phyloP scores from a whole-genome alignment of 768 basidiomycete species.

The Kwoniella sp. region DNA sequence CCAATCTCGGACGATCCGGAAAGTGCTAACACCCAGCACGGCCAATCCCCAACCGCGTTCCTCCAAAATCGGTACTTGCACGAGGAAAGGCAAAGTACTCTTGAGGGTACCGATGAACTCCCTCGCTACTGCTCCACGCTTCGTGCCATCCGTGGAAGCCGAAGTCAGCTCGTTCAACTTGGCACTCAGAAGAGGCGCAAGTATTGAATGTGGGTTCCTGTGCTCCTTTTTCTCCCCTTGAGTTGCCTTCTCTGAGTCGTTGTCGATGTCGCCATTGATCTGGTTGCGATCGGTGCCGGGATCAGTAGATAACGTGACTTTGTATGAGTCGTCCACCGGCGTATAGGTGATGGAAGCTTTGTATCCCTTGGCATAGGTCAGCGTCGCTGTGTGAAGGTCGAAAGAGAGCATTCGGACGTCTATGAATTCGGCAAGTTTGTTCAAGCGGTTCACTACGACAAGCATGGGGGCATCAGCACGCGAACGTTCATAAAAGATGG shows the following conservation, averaged over 20 bases:
- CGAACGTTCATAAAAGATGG: neutral
- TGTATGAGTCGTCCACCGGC: slow-evolving; percentile 48
- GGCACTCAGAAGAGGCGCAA: slow-evolving; percentile 72
- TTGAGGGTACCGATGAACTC: slow-evolving; percentile 36
- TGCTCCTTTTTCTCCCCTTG: slow-evolving; percentile 1
- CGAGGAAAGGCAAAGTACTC: slow-evolving; percentile 70
- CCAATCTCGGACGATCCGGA: slow-evolving; percentile 39
- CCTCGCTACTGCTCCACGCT: slow-evolving; percentile 25
- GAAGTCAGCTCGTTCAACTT: slow-evolving; percentile 66
- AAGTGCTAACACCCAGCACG: slow-evolving; percentile 24
- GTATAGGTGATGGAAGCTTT: slow-evolving; percentile 46
- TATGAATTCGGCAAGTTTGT: slow-evolving; percentile 68
- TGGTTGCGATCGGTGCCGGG: neutral
- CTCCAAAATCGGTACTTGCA: slow-evolving; percentile 63
- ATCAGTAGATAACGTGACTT: slow-evolving; percentile 39
- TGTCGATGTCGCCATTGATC: neutral
- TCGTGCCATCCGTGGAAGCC: neutral
- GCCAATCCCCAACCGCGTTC: slow-evolving; percentile 18
- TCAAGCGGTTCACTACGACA: slow-evolving; percentile 74
- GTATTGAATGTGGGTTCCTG: slow-evolving; percentile 69
- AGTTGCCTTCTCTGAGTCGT: neutral
- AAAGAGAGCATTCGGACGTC: slow-evolving; percentile 84
- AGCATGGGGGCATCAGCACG: too few relatives aligned
- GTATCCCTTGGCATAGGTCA: slow-evolving; percentile 64
- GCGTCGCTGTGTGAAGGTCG: slow-evolving; percentile 88